Base-by-base conservation (phyloP, 257 asterid genomes). In the Agastache rugosa region DNA sequence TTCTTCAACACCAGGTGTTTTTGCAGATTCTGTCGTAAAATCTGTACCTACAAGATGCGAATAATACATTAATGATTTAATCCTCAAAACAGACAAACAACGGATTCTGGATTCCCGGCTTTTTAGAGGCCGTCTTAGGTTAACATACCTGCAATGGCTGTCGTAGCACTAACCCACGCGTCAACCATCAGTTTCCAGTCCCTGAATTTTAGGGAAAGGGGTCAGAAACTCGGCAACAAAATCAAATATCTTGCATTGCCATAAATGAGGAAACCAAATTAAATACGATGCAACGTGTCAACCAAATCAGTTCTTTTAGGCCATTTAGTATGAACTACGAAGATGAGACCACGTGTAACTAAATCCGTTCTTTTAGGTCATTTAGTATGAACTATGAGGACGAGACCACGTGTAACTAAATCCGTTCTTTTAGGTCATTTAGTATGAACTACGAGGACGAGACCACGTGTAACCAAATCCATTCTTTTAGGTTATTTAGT, bases 111-210 rank as follows among this genome's bases (percentile, higher is more conserved):
- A 61, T 41, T 19, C 44, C 25, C 8, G 23, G 23, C 1, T 53
- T 51, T 37, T 41, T 22, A 25, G 23, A 29, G 8, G 29, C 50
- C 65, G 31, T 19, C n/a, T 54, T 34, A 27, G 47, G 75, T 41
- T n/a, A 45, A 68, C 63, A 64, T 84, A 85, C 95, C 93, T 83
- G 85, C 78, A 73, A 84, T 75, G 78, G 87, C 84, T 42, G 80
- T 67, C 4, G 87, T 77, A 63, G 89, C 83, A 73, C 16, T 61
- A 69, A 85, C 80, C 96, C 94, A 91, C 27, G 75, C 87, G 37
- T 92, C 90, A 22, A 87, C 91, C 91, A 87, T 72, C 53, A 20
- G 62, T 76, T 83, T 83, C 96, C 97, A 92, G 63, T 82, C 82
- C 72, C 96, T 92, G 85, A 76, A 74, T 75, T 75, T 45, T 31